These are phyloP conservation scores for Aechmea fasciata DNA, from an alignment of 176 grass and related monocot species.

Conservation along the genomic window DNA sequence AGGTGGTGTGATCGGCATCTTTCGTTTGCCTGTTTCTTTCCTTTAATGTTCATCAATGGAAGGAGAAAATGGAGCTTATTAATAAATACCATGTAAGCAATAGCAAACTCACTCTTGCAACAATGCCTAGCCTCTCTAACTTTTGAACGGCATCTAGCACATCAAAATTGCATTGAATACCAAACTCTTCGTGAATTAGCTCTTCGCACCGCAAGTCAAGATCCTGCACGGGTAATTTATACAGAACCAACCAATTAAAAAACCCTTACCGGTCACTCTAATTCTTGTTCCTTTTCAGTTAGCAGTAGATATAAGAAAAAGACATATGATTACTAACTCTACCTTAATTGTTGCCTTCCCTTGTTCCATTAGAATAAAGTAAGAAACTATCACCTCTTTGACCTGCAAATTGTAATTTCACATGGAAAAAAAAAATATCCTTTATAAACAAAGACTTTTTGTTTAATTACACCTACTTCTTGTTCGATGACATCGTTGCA, in stretches of 20 bases:
- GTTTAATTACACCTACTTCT: slow-evolving; percentile 48
- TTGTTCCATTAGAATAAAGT: slow-evolving; percentile 99
- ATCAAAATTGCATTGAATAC: slow-evolving; percentile 85
- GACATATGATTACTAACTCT: slow-evolving; percentile 9
- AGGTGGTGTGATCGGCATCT: background rate
- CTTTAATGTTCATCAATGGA: too few species aligned
- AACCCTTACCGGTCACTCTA: background rate
- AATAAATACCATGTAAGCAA: background rate
- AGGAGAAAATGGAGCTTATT: too few species aligned
- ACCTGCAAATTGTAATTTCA: slow-evolving; percentile 39
- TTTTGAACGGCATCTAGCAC: slow-evolving; percentile 88
- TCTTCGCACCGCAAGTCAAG: slow-evolving; percentile 92
- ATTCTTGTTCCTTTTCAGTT: background rate
- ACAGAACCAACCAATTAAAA: slow-evolving; percentile 6
- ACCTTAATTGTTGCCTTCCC: slow-evolving; percentile 83
- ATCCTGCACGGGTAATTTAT: slow-evolving; percentile 41
- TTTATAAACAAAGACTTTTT: background rate
- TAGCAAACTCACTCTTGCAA: slow-evolving; percentile 64
- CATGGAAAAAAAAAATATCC: background rate
- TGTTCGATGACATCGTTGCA: slow-evolving; percentile 97
- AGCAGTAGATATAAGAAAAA: background rate
- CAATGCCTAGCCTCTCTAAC: slow-evolving; percentile 81
- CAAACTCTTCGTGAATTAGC: slow-evolving; percentile 91
- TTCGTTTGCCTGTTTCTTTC: background rate
- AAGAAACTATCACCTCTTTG: slow-evolving; percentile 95